phyloP scores from a whole-genome alignment of 176 grass and related monocot genomes.

The Sorghum bicolor region Sorghum_bicolor_NCBIv3 NC_012878.2:54362001-54362500 shows the following conservation, averaged over 20 bases:
- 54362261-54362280: constrained; percentile 21
- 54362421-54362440: constrained; percentile 26
- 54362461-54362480: constrained; percentile 25
- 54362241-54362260: constrained; percentile 52
- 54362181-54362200: background rate
- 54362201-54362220: background rate
- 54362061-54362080: constrained; percentile 69
- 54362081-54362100: constrained; percentile 69
- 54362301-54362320: background rate
- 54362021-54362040: background rate
- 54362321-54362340: background rate
- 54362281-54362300: background rate
- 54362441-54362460: constrained; percentile 24
- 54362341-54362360: constrained; percentile 27
- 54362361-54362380: constrained; percentile 59
- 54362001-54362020: background rate
- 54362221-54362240: constrained; percentile 41
- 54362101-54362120: constrained; percentile 48
- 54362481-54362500: background rate
- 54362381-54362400: constrained; percentile 46
- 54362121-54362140: constrained; percentile 45
- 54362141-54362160: background rate
- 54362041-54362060: constrained; percentile 61
- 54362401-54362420: constrained; percentile 7
- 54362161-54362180: background rate